Percentiles rank a stretch among this genome's conserved stretches.
phyloP scores from a whole-genome alignment of 352 stramenopile species.

The Thraustotheca clavata region DNA sequence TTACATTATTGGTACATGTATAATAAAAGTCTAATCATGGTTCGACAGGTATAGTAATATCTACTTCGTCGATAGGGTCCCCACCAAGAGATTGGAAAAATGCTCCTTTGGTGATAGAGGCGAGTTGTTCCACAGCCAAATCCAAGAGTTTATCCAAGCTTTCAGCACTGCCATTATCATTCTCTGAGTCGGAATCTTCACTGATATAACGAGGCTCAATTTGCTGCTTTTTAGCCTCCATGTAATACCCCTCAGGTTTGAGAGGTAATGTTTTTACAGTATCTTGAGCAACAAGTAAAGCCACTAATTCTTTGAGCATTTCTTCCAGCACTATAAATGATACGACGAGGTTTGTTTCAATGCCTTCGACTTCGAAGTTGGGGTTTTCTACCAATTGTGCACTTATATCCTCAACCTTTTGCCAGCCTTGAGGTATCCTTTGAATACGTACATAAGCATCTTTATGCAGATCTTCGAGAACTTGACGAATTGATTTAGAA shows the following conservation, averaged over 20 bases:
- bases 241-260: constrained; percentile 76
- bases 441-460: constrained; percentile 55
- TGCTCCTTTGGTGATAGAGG: too few species aligned
- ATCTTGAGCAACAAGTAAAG: constrained; percentile 65
- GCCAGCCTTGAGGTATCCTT: constrained; percentile 41
- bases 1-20: too few species aligned
- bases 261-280: constrained; percentile 60
- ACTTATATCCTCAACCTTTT: constrained; percentile 40
- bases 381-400: constrained; percentile 57
- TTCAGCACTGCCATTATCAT: not conserved
- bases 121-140: constrained; percentile 1
- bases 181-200: not conserved
- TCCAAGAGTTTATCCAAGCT: constrained; percentile 11
- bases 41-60: not conserved
- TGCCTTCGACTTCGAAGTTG: constrained; percentile 47
- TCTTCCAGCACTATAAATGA: constrained; percentile 78
- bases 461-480: constrained; percentile 73
- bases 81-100: too few species aligned
- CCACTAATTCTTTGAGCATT: constrained; percentile 79
- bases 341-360: constrained; percentile 57
- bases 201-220: not conserved
- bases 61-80: not conserved
- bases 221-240: constrained; percentile 29
- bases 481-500: constrained; percentile 42
- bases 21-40: not conserved